Base-by-base conservation (phyloP, 1,284 basidiomycete genomes). In the Cutaneotrichosporon curvatum region DNA sequence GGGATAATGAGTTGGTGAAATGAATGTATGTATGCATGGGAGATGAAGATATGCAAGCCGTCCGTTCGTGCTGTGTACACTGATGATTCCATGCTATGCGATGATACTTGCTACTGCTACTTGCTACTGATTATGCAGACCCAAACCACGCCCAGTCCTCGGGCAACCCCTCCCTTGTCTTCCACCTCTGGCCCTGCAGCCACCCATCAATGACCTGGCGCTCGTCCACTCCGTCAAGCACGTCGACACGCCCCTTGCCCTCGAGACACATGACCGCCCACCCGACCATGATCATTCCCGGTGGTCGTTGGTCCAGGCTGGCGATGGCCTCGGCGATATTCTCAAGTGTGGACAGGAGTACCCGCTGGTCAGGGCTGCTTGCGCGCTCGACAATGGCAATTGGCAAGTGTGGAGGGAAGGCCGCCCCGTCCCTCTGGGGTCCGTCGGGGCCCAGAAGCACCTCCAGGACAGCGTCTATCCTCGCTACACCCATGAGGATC, bases 311-410 rank as follows among this genome's bases (percentile, higher is more conserved):
- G 59, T 91, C 87, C 4, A 88, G 87, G 6, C 76, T 73, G 50
- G 84, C 82, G 60, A 97, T 66, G 0, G 86, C 89, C 12, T 72
- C 72, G 6, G 79, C 79, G 33, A 97, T 81, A 51, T 83, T 75
- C 41, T 75, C 76, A 37, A 98, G 69, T 0, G 91, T 96, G 6
- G 84, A 85, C 15, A 78, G 79, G 16, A 96, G 77, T 2, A 89
- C 81, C 6, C 94, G 75, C 69, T 97, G 94, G 70, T 97, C 94
- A 0, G 85, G 81, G 74, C 87, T 87, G 19, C 85, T 87, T 1
- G 88, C 92, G 7, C 92, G 81, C 69, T 98, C 94, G 47, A 97
- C 83, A 55, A 97, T 83, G 4, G 91, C 90, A 49, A 96, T 87
- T 0, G 94, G 94, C 4, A 81, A 76, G 60, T 85, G 75, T 0